A percentile compares a stretch with the other conserved stretches of the same genome.
Conservation (phyloP, 2,329 filamentous ascomycete species). For the Penicillium corylophilum region DNA sequence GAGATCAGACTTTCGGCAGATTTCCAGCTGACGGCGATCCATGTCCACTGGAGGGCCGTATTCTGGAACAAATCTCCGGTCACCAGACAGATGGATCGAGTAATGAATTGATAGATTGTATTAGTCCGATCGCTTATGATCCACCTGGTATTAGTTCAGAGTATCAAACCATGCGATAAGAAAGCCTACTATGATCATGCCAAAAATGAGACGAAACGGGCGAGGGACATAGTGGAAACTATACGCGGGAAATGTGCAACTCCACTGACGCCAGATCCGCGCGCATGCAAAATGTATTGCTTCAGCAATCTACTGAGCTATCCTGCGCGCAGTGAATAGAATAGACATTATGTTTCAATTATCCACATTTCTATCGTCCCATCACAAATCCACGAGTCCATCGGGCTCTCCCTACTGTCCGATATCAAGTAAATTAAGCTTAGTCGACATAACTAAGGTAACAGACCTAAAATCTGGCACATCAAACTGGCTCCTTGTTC, state of each 20-base stretch:
- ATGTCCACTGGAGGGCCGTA: not conserved
- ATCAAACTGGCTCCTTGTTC: slow-evolving; percentile 18
- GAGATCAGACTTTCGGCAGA: not conserved
- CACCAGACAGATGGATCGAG: not conserved
- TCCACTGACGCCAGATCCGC: slow-evolving; percentile 24
- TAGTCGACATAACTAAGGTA: not conserved
- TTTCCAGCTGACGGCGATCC: not conserved
- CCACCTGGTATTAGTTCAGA: not conserved
- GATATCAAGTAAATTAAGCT: not conserved
- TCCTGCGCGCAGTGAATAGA: not conserved
- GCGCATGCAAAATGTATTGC: slow-evolving; percentile 10
- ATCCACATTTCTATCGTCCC: no score
- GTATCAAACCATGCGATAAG: not conserved
- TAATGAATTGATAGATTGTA: not conserved
- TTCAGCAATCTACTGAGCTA: not conserved
- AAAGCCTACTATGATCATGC: not conserved
- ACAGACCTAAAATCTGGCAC: not conserved
- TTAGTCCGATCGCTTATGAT: not conserved
- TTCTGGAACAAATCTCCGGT: slow-evolving; percentile 1
- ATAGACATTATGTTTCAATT: not conserved
- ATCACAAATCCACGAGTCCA: not conserved
- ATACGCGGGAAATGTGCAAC: slow-evolving; percentile 4
- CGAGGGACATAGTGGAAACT: not conserved
- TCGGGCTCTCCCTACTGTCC: not conserved
- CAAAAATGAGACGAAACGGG: not conserved